Percentiles rank a stretch among this genome's conserved stretches.
These are phyloP conservation scores for Coprinellus micaceus DNA, from an alignment of 768 basidiomycete genomes.

Conservation along the genomic window DNA sequence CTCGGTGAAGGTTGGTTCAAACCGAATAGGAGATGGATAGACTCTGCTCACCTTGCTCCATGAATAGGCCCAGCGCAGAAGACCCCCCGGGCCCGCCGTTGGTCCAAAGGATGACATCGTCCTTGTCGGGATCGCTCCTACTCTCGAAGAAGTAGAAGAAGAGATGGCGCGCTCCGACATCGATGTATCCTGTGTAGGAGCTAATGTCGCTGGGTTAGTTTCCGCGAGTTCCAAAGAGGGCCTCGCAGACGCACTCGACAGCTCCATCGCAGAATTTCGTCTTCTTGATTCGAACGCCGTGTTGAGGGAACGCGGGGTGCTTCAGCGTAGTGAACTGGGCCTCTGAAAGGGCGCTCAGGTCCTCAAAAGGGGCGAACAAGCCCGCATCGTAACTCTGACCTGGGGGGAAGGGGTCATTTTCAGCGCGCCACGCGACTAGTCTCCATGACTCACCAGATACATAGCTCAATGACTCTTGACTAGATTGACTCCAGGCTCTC, in stretches of 20 bases:
- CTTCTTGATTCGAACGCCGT: conserved; percentile 57
- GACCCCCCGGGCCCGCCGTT: conserved; percentile 37
- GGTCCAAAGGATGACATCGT: conserved; percentile 60
- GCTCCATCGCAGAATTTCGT: conserved; percentile 54
- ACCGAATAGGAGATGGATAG: background rate
- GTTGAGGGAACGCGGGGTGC: conserved; percentile 50
- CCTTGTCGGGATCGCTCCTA: conserved; percentile 52
- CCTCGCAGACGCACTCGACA: conserved; percentile 38
- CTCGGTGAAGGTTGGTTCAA: background rate
- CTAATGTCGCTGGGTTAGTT: conserved; percentile 22
- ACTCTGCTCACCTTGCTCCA: background rate
- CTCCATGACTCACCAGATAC: no score
- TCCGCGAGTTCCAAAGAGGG: background rate
- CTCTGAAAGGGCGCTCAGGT: conserved; percentile 31
- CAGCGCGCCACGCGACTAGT: no score
- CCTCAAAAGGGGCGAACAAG: conserved; percentile 34
- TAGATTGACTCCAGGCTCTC: no score
- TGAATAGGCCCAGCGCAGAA: conserved; percentile 1
- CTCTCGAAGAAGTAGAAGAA: conserved; percentile 83
- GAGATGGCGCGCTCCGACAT: conserved; percentile 57
- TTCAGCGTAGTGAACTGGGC: conserved; percentile 33
- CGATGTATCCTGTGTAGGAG: conserved; percentile 65
- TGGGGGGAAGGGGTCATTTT: no score
- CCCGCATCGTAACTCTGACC: conserved; percentile 20
- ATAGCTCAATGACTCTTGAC: no score